phyloP scores from a whole-genome alignment of 768 basidiomycete species.

The Tephrocybe sp. region DNA sequence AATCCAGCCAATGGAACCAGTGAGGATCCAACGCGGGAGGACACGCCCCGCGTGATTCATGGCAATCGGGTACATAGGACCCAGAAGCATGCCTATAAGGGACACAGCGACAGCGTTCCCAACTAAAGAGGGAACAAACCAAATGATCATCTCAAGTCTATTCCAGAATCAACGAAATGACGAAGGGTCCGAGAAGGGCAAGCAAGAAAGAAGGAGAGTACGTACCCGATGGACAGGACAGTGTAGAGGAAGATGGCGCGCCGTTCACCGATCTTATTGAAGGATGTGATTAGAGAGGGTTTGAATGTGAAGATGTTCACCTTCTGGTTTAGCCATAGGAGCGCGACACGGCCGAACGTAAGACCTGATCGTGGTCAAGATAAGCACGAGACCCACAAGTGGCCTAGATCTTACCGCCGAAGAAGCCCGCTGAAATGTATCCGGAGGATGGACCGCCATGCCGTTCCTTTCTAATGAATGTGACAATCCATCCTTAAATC shows the following conservation, averaged over 20 bases:
- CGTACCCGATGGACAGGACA: slow-evolving; percentile 48
- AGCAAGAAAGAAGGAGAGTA: neutral
- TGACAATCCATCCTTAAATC: slow-evolving; percentile 66
- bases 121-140: slow-evolving; percentile 66
- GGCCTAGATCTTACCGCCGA: slow-evolving; percentile 14
- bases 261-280: slow-evolving; percentile 49
- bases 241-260: slow-evolving; percentile 55
- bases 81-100: slow-evolving; percentile 66
- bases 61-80: slow-evolving; percentile 72
- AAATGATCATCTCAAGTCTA: slow-evolving; percentile 54
- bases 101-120: slow-evolving; percentile 64
- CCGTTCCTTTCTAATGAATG: slow-evolving; percentile 44
- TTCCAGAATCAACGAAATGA: neutral
- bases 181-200: neutral
- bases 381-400: slow-evolving; percentile 31
- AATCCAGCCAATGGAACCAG: slow-evolving; percentile 66
- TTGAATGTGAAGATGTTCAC: slow-evolving; percentile 20
- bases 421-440: slow-evolving; percentile 27
- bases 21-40: slow-evolving; percentile 70
- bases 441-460: slow-evolving; percentile 34
- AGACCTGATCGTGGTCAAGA: neutral
- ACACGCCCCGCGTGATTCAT: slow-evolving; percentile 72
- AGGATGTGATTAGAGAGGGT: neutral
- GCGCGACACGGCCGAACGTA: slow-evolving; percentile 46
- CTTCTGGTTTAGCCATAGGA: slow-evolving; percentile 57